Evolutionary conservation across 306 rosid species (phyloP).

Genomic region (Sechiopsis laciniata): DNA sequence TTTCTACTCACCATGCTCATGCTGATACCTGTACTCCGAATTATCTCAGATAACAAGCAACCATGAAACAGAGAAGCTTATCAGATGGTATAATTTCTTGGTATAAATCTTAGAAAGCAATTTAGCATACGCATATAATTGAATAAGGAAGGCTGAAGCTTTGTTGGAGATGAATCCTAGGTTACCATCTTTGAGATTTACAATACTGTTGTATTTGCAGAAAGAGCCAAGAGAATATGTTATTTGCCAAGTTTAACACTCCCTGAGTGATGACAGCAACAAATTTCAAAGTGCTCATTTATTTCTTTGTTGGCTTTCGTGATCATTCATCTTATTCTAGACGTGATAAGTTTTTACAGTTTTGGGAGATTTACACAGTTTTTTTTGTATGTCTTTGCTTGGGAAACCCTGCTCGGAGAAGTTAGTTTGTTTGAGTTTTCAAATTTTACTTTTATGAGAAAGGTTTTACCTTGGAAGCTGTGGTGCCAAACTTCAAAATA

Average conservation of each 20-base stretch:
- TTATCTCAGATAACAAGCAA: neutral
- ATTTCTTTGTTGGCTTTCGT: neutral
- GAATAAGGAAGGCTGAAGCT: too few relatives aligned
- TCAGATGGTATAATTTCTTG: neutral
- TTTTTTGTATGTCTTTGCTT: neutral
- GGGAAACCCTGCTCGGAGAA: neutral
- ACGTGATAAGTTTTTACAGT: neutral
- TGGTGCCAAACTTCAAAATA: conserved; percentile 13
- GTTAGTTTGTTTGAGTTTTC: neutral
- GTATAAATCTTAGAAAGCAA: neutral
- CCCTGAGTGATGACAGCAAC: too few relatives aligned
- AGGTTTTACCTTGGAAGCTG: neutral
- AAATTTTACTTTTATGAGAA: neutral
- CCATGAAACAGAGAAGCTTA: too few relatives aligned
- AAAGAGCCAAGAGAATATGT: too few relatives aligned
- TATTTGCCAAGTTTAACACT: too few relatives aligned
- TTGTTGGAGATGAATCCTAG: too few relatives aligned
- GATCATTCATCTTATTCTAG: neutral
- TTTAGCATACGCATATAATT: too few relatives aligned
- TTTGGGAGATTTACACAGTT: too few relatives aligned
- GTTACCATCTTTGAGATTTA: too few relatives aligned
- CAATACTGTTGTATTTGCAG: too few relatives aligned
- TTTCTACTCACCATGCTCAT: conserved; percentile 13
- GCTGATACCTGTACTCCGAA: conserved; percentile 2
- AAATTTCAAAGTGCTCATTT: neutral